These are phyloP conservation scores for Coniochaeta hoffmannii DNA, from an alignment of 2,329 filamentous ascomycete species.

Conservation along the genomic window DNA sequence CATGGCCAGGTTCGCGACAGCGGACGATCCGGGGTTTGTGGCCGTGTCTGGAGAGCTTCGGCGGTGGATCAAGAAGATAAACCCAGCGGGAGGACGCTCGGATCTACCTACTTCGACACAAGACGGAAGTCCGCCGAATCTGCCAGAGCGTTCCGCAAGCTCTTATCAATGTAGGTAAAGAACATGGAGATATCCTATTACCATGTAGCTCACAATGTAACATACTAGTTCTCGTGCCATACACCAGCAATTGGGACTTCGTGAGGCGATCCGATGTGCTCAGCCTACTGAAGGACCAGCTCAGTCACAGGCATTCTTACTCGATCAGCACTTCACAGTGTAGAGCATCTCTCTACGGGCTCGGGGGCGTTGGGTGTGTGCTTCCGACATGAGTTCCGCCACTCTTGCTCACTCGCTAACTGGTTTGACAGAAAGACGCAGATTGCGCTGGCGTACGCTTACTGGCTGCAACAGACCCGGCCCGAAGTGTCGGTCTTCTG, in stretches of 20 bases:
- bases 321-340: not conserved
- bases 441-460: constrained; percentile 21
- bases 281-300: not conserved
- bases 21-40: constrained; percentile 15
- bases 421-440: constrained; percentile 22
- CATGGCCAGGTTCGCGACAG: constrained; percentile 16
- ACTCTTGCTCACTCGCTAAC: constrained; percentile 5
- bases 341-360: constrained; percentile 13
- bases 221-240: not conserved
- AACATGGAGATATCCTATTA: not conserved
- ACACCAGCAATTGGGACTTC: not conserved
- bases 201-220: not conserved
- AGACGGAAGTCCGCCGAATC: not conserved
- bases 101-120: not conserved
- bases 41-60: constrained; percentile 16
- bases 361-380: constrained; percentile 18
- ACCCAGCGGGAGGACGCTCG: not conserved
- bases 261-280: not conserved
- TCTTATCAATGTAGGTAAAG: not conserved
- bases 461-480: constrained; percentile 12
- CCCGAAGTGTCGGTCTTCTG: constrained; percentile 23
- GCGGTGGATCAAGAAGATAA: constrained; percentile 10
- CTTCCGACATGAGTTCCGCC: not conserved
- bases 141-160: not conserved
- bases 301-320: not conserved